phyloP scores from a whole-genome alignment of 129 eudicot genomes.

The Smallanthus sonchifolius region DNA sequence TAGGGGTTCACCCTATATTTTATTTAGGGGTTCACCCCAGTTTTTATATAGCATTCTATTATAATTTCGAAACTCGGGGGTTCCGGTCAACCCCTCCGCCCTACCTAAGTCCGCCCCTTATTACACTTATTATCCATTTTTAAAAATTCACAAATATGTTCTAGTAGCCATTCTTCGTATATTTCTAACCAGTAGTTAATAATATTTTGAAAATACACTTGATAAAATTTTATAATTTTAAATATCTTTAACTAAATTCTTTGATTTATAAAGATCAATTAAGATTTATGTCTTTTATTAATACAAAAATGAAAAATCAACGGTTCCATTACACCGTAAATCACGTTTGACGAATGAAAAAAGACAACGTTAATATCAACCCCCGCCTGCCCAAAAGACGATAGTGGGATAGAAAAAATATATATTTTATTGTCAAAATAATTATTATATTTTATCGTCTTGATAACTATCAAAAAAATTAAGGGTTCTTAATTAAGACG shows the following conservation, averaged over 20 bases:
- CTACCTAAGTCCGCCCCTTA: no score
- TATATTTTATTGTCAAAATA: background rate
- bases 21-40: no score
- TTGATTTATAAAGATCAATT: background rate
- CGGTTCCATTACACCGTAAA: constrained; percentile 10
- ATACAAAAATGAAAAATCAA: background rate
- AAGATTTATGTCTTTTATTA: background rate
- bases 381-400: constrained; percentile 6
- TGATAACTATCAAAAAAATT: no score
- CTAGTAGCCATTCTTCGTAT: no score
- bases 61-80: no score
- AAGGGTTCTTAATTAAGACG: background rate
- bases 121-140: no score
- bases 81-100: no score
- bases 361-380: constrained; percentile 14
- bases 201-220: background rate
- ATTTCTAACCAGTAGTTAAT: background rate
- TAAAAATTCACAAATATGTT: no score
- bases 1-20: no score
- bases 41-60: no score
- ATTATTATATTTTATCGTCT: background rate
- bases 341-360: constrained; percentile 23
- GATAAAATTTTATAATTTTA: background rate
- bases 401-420: background rate
- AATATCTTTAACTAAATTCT: background rate